Evolutionary conservation across 768 basidiomycete genomes (phyloP), one percentile per base, ranked within the genome.

Genomic region (Mycena latifolia): DNA sequence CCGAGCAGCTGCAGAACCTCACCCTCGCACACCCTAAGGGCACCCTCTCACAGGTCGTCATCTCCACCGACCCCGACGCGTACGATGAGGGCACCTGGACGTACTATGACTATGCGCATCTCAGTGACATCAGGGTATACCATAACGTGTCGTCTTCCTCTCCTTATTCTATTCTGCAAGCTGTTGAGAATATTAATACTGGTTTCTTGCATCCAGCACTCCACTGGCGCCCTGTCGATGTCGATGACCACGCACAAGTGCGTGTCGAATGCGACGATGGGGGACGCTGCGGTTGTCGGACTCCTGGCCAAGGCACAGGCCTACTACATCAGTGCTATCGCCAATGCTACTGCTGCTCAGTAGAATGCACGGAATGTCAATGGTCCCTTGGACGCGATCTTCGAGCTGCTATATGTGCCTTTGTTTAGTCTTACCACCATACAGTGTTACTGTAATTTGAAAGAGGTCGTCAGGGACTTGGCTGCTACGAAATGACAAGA

Each of bases 201-300:
- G 52, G 14, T 53, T 22, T 33, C 33, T 37, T 53, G 27, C 10
- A 53, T 37, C 37, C 37, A 37, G 52, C 53, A 52, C 50, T 52
- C 50, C 35, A 54, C 53, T 1, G 53, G 37, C 53, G 53, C 37
- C 9, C 15, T 41, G 6, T 39, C 53, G 20, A 54, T 54, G 53
- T 54, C 53, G 53, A 54, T 54, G 53, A 54, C 37, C 4, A 54
- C 53, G 53, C 53, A 54, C 53, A 54, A 54, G 53, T 54, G 53
- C 25, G 53, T 54, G 35, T 54, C 53, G 24, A 54, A 54, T 41
- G 33, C 53, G 17, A 54, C 53, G 53, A 54, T 54, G 53, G 53
- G 53, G 18, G 53, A 54, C n/a, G 37, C 53, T 54, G 53, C 53
- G 35, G 53, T 54, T 28, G 53, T 41, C 17, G 53, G 35, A 14